Evolutionary conservation across 441 rosid species (phyloP), one percentile per base, ranked within the genome.

Genomic region (Adansonia rubrostipa): DNA sequence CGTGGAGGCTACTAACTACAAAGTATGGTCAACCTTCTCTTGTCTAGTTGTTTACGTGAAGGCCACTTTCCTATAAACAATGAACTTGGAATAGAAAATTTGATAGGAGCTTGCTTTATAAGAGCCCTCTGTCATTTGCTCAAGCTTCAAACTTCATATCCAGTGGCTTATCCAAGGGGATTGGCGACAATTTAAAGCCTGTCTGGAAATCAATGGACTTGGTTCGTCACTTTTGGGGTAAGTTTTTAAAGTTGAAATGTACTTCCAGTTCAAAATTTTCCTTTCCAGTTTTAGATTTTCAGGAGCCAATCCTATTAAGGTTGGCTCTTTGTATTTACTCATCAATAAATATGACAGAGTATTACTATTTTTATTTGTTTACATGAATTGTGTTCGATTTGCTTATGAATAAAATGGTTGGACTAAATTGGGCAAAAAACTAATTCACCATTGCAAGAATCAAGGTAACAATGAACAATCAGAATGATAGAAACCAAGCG

Each of bases 1-100:
- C 89, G 88, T 86, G 92, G 56, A 42, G 70, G 69, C 82, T 67
- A 81, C 85, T 79, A 48, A 48, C 13, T 70, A 6, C 57, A 78
- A 80, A 74, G 76, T 74, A 61, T 47, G 40, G 75, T 80, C 78
- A 79, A 65, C 73, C 70, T 60, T 68, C 45, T 53, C n/a, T 40
- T 42, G n/a, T 47, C 20, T 63, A 76, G 40, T 53, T 60, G 64
- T 61, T 15, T 70, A 81, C 89, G 84, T 85, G 92, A 77, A 72
- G 78, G 48, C 85, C 88, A 84, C 82, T 57, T 66, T 78, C 76
- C 2, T 1, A 61, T 47, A 0, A 56, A 61, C 69, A 60, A 22
- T 17, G 44, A 65, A 19, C 20, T 9, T 28, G 48, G 15, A 42
- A 65, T 65, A 24, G 2, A 15, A 8, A 44, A 19, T 15, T 19